Conservation (phyloP, 345 rosid genomes). For the Eucalyptus cloeziana region DNA sequence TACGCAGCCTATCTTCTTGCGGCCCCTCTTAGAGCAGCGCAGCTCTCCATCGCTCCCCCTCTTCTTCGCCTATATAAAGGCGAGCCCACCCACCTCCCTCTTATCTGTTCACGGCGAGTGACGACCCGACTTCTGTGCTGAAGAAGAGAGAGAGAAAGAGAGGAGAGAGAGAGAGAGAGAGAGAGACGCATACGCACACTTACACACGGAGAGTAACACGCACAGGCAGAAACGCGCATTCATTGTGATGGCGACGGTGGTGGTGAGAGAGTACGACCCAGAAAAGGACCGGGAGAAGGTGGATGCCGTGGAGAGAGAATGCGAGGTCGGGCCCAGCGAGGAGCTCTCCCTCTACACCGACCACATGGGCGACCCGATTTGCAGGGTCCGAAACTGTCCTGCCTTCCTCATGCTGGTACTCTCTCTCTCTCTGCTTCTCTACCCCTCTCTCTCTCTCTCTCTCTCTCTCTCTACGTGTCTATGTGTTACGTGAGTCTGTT, state of each 20-base stretch:
- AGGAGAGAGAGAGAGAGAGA: background rate
- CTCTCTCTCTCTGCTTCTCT: too few species aligned
- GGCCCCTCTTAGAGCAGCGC: background rate
- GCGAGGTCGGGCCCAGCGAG: conserved; percentile 84
- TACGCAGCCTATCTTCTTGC: background rate
- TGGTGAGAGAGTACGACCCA: conserved; percentile 68
- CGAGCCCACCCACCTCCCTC: background rate
- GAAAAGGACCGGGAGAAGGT: conserved; percentile 40
- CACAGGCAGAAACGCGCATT: background rate
- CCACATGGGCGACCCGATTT: conserved; percentile 94
- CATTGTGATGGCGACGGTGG: conserved; percentile 1
- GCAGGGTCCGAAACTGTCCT: conserved; percentile 98
- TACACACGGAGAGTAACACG: background rate
- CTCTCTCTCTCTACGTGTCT: background rate
- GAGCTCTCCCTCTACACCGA: conserved; percentile 79
- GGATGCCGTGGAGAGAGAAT: conserved; percentile 71
- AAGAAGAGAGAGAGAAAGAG: background rate
- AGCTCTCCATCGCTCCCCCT: background rate
- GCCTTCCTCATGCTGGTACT: conserved; percentile 92
- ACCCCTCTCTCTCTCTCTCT: background rate
- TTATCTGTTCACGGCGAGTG: background rate
- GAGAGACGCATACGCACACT: background rate
- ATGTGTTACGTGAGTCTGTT: background rate
- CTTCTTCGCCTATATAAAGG: background rate
- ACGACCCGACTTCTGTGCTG: background rate